Evolutionary conservation across 768 basidiomycete genomes (phyloP), one percentile per base, ranked within the genome.

Genomic region (Trichaptum fuscoviolaceum): DNA sequence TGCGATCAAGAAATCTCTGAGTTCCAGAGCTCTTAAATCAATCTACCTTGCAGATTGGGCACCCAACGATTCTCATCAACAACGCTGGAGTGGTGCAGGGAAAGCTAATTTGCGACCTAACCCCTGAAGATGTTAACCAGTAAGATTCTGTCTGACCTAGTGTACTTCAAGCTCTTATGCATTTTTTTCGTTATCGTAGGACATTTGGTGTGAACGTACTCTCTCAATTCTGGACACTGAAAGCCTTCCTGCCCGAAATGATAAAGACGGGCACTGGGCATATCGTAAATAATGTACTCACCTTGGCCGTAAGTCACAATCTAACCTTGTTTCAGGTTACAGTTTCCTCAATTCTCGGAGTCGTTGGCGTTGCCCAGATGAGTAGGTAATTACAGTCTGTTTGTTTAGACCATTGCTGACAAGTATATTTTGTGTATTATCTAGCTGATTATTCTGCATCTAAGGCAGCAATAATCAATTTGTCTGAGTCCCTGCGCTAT

Each of bases 11-110:
- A 52, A 15, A 20, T 20, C 20, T 2, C 15, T 3, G 20, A 35
- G 20, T 63, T 26, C 6, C 18, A 17, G 35, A n/a, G 15, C 36
- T 35, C 12, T 3, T 26, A 7, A 27, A 27, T 34, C 62, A 57
- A 20, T 34, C 65, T 57, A n/a, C 7, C 5, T 61, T 27, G 35
- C 70, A 96, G 93, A 82, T 96, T 64, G 96, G 93, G 2, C 83
- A 91, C 67, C 93, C 93, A 0, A 97, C 97, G 0, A 84, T 98
- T 52, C 78, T 99, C 25, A 81, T 99, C 71, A 99, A 98, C 79
- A 98, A 96, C 73, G 97, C 96, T 0, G 97, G 96, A 23, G 88
- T 97, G 66, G 93, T 92, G 26, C 92, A 95, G 77, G 95, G 95
- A 26, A 96, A 95, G 71, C 78, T 88, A 1, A 78, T 99, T 35